phyloP scores from a whole-genome alignment of 805 yeast species.

The Yamadazyma nakazawae region DNA sequence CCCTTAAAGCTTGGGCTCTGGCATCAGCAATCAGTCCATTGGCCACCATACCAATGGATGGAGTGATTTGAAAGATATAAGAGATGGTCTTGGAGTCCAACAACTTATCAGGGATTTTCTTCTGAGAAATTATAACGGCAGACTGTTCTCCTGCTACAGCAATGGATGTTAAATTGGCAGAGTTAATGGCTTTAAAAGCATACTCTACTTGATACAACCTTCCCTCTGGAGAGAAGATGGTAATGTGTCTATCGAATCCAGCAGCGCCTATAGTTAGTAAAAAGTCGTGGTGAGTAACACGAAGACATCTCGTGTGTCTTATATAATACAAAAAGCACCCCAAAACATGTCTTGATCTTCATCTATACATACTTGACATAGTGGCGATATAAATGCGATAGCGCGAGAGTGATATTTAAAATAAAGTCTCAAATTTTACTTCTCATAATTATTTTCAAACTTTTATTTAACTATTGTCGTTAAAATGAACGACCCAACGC shows the following conservation, averaged over 20 bases:
- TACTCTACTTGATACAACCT: constrained; percentile 96
- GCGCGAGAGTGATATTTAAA: too few relatives aligned
- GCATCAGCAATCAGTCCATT: constrained; percentile 98
- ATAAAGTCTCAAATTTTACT: too few relatives aligned
- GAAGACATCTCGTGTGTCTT: too few relatives aligned
- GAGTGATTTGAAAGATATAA: constrained; percentile 79
- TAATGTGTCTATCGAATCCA: constrained; percentile 98
- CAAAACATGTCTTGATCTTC: neutral
- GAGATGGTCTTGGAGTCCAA: constrained; percentile 85
- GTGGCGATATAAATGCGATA: constrained; percentile 8
- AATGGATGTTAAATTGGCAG: constrained; percentile 84
- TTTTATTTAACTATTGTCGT: neutral
- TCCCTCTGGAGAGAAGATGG: constrained; percentile 98
- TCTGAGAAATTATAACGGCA: constrained; percentile 87
- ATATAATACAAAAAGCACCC: too few relatives aligned
- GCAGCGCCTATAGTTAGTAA: constrained; percentile 52
- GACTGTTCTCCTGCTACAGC: constrained; percentile 85
- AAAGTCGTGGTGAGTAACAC: too few relatives aligned
- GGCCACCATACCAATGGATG: constrained; percentile 81
- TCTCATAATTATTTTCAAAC: too few relatives aligned
- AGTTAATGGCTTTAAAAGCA: constrained; percentile 94
- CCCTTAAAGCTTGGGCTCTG: constrained; percentile 82
- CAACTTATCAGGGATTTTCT: constrained; percentile 93
- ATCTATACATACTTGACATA: constrained; percentile 12
- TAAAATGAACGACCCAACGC: constrained; percentile 15